Evolutionary conservation across 148 eudicot species (phyloP).

Genomic region (Vaccinium corymbosum): DNA sequence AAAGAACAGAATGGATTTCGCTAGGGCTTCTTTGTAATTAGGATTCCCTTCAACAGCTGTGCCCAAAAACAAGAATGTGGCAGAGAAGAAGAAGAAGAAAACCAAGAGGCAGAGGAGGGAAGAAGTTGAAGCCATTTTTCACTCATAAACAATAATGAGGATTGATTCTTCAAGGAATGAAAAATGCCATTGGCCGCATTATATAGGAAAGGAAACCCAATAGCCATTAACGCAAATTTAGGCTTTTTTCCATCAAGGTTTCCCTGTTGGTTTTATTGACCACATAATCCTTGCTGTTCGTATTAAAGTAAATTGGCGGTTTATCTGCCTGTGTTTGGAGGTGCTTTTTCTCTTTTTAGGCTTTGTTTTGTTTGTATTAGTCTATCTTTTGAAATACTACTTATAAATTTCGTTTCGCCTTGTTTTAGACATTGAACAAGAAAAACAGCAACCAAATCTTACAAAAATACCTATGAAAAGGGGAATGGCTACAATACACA

Average conservation of each 20-base stretch:
- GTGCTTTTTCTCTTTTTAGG: background rate
- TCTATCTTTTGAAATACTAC: background rate
- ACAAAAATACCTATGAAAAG: background rate
- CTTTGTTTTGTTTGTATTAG: background rate
- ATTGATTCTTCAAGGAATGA: slow-evolving; percentile 6
- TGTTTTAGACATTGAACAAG: background rate
- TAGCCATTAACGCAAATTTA: slow-evolving; percentile 22
- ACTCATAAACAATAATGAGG: background rate
- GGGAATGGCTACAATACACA: no score
- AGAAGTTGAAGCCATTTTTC: background rate
- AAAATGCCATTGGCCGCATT: background rate
- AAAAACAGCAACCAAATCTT: background rate
- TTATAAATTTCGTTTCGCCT: background rate
- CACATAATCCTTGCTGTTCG: background rate
- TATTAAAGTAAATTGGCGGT: background rate
- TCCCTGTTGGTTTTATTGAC: background rate
- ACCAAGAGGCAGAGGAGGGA: slow-evolving; percentile 5
- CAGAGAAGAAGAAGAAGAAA: slow-evolving; percentile 22
- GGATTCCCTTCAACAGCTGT: slow-evolving; percentile 30
- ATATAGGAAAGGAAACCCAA: slow-evolving; percentile 14
- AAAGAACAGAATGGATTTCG: slow-evolving; percentile 79
- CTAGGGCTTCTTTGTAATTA: slow-evolving; percentile 72
- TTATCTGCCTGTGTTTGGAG: background rate
- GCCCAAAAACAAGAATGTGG: slow-evolving; percentile 17
- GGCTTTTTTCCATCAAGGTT: slow-evolving; percentile 25